Evolutionary conservation across 2,329 filamentous ascomycete genomes (phyloP).

Genomic region (Davidsoniella eucalypti): DNA sequence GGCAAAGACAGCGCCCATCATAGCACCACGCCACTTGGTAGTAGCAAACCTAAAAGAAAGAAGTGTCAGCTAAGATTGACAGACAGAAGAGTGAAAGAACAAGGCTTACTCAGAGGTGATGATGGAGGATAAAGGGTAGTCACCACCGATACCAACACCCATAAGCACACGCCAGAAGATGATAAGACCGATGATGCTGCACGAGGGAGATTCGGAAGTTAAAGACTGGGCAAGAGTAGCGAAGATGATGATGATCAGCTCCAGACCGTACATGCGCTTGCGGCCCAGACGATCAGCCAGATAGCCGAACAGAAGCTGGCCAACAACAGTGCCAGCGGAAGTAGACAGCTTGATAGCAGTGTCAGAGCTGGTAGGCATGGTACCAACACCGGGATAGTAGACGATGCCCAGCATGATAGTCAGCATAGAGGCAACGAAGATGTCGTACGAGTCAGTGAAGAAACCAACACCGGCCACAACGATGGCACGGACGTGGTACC

Average conservation of each 20-base stretch:
- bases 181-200: slow-evolving; percentile 48
- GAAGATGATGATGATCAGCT: slow-evolving; percentile 67
- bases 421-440: slow-evolving; percentile 37
- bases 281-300: slow-evolving; percentile 64
- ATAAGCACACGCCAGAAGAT: slow-evolving; percentile 74
- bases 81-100: slow-evolving; percentile 10
- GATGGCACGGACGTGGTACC: slow-evolving; percentile 67
- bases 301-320: slow-evolving; percentile 65
- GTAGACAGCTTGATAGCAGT: slow-evolving; percentile 72
- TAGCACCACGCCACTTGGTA: slow-evolving; percentile 70
- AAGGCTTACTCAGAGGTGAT: slow-evolving; percentile 58
- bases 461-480: slow-evolving; percentile 72
- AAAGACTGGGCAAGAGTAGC: slow-evolving; percentile 58
- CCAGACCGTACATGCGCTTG: slow-evolving; percentile 56
- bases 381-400: slow-evolving; percentile 44
- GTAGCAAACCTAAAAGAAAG: slow-evolving; percentile 39
- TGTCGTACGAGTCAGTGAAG: slow-evolving; percentile 76
- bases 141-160: slow-evolving; percentile 30
- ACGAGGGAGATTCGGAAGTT: slow-evolving; percentile 42
- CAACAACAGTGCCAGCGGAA: slow-evolving; percentile 67
- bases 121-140: slow-evolving; percentile 68
- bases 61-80: not conserved
- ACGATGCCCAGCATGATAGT: slow-evolving; percentile 66
- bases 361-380: slow-evolving; percentile 50
- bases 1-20: slow-evolving; percentile 76